Evolutionary conservation across 2,329 filamentous ascomycete genomes (phyloP), one percentile per base, ranked within the genome.

Genomic region (Nothomitra cinnamomea): DNA sequence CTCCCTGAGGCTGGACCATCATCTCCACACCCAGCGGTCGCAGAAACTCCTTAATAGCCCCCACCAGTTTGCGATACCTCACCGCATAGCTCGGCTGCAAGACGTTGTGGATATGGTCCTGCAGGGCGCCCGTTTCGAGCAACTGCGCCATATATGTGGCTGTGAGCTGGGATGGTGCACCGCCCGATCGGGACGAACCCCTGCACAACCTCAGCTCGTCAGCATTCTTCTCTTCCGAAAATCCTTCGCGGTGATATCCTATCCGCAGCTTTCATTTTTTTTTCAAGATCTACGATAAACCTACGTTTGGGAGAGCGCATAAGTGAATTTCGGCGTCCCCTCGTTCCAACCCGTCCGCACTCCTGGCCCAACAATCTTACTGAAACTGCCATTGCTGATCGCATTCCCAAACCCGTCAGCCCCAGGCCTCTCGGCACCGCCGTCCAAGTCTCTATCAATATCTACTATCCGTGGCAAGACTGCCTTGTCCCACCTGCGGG

Each of bases 321-420:
- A 74, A 3, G 74, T 73, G 54, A 85, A 67, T 59, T 76, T 80
- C 52, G 74, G 70, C 4, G 79, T 82, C 0, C 77, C 83, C 64
- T 95, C 87, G 1, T 81, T 78, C 89, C 89, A 96, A n/a, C 90
- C 90, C 0, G 85, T 89, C 12, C 90, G 75, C 51, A 85, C 68
- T 0, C 90, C 92, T 0, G 90, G 88, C 0, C 80, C 87, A 25
- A 80, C 76, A 38, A 96, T 80, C 66, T 98, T 98, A 64, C 81
- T 87, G 66, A 96, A 96, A 5, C 83, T 87, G 21, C 85, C 88
- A 64, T 96, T 96, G 61, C 84, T 89, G 36, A 89, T 72, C 8
- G 80, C 77, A 65, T 96, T 82, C 10, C 90, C 88, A 63, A 90
- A 95, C 43, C 72, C 72, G 65, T 79, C 73, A 2, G 70, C 67